phyloP scores from a whole-genome alignment of 2,329 filamentous ascomycete genomes.

The Aspergillus sp. region DNA sequence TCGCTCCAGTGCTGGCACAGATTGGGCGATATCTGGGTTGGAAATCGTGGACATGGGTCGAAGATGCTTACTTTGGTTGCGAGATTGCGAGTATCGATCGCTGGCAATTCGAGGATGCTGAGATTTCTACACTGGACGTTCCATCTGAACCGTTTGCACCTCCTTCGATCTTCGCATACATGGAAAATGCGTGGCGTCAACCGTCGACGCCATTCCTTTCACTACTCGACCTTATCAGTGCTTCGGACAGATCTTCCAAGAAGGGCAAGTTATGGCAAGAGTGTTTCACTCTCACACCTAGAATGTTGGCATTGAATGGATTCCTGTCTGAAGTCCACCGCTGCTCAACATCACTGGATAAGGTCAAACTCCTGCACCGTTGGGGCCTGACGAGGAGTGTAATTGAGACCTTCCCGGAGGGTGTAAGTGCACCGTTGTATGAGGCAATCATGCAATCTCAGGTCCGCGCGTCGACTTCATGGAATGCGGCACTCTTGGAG shows the following conservation, averaged over 20 bases:
- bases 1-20: conserved; percentile 73
- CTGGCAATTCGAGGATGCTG: conserved; percentile 51
- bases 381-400: conserved; percentile 58
- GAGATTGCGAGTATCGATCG: conserved; percentile 51
- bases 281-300: conserved; percentile 47
- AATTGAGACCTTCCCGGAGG: conserved; percentile 78
- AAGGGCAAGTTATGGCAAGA: conserved; percentile 30
- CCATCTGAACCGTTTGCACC: conserved; percentile 48
- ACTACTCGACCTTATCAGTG: conserved; percentile 43
- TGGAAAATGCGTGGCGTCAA: conserved; percentile 37
- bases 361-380: conserved; percentile 67
- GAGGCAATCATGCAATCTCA: conserved; percentile 83
- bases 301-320: conserved; percentile 62
- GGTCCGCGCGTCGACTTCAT: conserved; percentile 68
- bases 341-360: conserved; percentile 49
- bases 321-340: conserved; percentile 56
- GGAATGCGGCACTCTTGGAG: conserved; percentile 64
- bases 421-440: conserved; percentile 70
- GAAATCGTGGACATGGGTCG: conserved; percentile 51
- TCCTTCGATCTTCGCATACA: conserved; percentile 54
- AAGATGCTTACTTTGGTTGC: conserved; percentile 51
- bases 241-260: conserved; percentile 19
- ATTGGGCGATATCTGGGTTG: conserved; percentile 77
- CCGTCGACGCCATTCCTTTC: conserved; percentile 41
- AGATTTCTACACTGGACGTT: conserved; percentile 38